Evolutionary conservation across 2,329 filamentous ascomycete genomes (phyloP), one percentile per base, ranked within the genome.

Genomic region (Magnaporthiopsis rhizophila): DNA sequence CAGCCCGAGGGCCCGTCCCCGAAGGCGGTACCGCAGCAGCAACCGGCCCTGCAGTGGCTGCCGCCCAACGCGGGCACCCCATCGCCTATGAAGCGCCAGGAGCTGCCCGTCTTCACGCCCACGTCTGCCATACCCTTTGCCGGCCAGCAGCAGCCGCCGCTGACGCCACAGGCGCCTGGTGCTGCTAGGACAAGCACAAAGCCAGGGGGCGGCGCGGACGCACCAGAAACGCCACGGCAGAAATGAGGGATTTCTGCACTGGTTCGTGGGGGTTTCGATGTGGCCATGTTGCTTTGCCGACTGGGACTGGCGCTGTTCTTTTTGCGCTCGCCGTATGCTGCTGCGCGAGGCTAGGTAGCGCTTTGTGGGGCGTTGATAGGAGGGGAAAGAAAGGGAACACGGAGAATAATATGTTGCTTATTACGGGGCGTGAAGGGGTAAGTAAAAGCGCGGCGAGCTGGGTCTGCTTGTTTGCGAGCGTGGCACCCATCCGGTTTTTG

Each of bases 1-100:
- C 81, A 86, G 65, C 83, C 84, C 0, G 79, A 83, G n/a, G 84
- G 83, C 0, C 80, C 82, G 1, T 66, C 74, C 0, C 76, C 83
- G 0, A 70, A 73, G 4, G 63, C 77, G 0, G 66, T 79, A 21
- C 69, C 73, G 8, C 74, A 74, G 45, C 74, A 73, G 38, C 71
- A 75, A 36, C 77, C 79, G 66, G 72, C 77, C 5, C 72, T 85
- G 63, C 78, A 77, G 63, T 86, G 83, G 83, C 74, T 84, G 30
- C 80, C 81, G 18, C 81, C 82, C 4, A 83, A 82, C 65, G 74
- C 72, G 6, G 67, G 72, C 3, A 75, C 74, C n/a, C 73, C 76
- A 4, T 70, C 74, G 60, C 70, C 74, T 0, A 73, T 73, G 66
- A 79, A 76, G 71, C 76, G 72, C 6, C 69, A 68, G 4, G 74